Evolutionary conservation across 148 eudicot species (phyloP), one percentile per base, ranked within the genome.

Genomic region (Amaranthus hypochondriacus): DNA sequence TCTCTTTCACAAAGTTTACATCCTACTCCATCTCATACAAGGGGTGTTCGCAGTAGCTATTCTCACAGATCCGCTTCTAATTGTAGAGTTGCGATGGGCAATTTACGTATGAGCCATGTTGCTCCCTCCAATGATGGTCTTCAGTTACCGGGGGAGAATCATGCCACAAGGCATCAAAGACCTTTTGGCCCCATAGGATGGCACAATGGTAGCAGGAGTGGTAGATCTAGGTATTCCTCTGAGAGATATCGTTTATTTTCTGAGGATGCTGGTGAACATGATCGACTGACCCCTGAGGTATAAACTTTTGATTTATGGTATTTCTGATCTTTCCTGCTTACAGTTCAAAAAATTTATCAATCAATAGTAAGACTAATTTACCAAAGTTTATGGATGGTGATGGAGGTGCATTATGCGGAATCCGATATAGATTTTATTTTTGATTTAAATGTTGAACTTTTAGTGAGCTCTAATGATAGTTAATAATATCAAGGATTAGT

Each of bases 121-220:
- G 81, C 73, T 71, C 72, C 78, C 56, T 49, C 77, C 39, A 85
- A 83, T 79, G 98, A 89, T 39, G 81, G 86, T 69, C 81, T 69
- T 68, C 88, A 67, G 18, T 59, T 81, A 54, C 78, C 69, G 43
- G 81, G 84, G 48, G 92, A 87, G 72, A 81, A 81, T 73, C 85
- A 86, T 82, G 69, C 89, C 71, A 80, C 90, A 6, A 81, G 92
- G 70, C 85, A 87, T 73, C 77, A 80, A 48, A 86, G 96, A 77
- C 80, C 85, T 52, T 79, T 83, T 75, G 78, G 89, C 44, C 79
- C 73, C 46, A 48, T 78, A 6, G 85, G 89, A 62, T 84, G 87
- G 91, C 92, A 87, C 49, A 79, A 77, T 72, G 76, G 84, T 74
- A 94, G 91, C 53, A 80, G 91, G 78, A 84, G 76, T 79, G 89